Base-by-base conservation (phyloP, 345 rosid species). In the Carallia pectinifolia region DNA sequence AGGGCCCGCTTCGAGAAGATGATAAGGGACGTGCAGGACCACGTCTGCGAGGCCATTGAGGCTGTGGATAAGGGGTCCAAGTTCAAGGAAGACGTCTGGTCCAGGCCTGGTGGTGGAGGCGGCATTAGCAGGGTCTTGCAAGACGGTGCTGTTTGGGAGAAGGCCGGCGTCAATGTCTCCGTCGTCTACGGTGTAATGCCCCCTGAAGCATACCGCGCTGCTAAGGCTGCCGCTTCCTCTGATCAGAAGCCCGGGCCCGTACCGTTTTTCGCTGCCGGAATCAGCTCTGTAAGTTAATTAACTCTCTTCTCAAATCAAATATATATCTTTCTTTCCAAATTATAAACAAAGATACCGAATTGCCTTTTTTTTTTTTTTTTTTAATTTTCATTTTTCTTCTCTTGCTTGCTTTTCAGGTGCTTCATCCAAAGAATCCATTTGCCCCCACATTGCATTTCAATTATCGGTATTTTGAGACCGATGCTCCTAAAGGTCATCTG, bases 201-300 rank as follows among this genome's bases (percentile, higher is more conserved):
- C 30, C 97, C 99, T n/a, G 99, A 95, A 77, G 99, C 99, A 67
- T 95, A 95, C 19, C 73, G 99, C 67, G 99, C 97, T 62, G 97
- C 99, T 19, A 90, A 89, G 79, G 90, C 85, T 48, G 78, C 85
- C 48, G 78, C 88, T 4, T 72, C 89, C 50, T 36, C 86, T 0
- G 96, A 90, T 69, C 89, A 84, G 70, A 95, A 90, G 72, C 85
- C 90, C 1, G 97, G 96, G 15, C 97, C 97, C 0, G 33, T 95
- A 55, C 97, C 97, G 0, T 95, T 95, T 78, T 95, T 95, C 61
- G 99, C 99, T 1, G 99, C 97, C 0, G 99, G 99, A 23, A 84
- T 95, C 66, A 95, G 99, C 89, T 92, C 98, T 65, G 97, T 94
- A 81, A 73, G 50, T 15, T 68, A 18, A 54, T 15, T 68, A 18